These are phyloP conservation scores for Xylaria castorea DNA, from an alignment of 495 filamentous ascomycete species.

Conservation along the genomic window DNA sequence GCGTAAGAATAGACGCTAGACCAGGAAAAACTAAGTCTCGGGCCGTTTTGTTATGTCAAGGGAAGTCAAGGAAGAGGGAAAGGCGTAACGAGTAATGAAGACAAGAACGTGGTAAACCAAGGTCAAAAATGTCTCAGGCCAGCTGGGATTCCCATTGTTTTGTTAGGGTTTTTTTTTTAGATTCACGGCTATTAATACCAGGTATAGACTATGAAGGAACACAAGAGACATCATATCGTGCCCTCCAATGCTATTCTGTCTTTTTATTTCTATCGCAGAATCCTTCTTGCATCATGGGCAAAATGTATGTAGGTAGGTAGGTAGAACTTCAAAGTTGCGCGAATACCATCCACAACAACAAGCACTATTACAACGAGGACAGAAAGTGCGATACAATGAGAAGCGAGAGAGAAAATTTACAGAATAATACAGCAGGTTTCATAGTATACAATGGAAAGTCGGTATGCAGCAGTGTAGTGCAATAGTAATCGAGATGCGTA, in stretches of 20 bases:
- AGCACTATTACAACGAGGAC: no score
- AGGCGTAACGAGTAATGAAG: constrained; percentile 23
- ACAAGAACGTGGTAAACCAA: constrained; percentile 7
- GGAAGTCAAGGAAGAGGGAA: not conserved
- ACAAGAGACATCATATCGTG: not conserved
- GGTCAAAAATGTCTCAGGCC: not conserved
- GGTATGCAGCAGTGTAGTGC: not conserved
- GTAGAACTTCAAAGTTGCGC: not conserved
- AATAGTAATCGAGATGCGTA: not conserved
- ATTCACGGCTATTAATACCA: constrained; percentile 16
- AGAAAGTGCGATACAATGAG: not conserved
- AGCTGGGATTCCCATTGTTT: not conserved
- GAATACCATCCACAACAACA: not conserved
- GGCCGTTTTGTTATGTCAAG: not conserved
- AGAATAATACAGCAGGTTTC: not conserved
- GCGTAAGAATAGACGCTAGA: constrained; percentile 14
- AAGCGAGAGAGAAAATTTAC: not conserved
- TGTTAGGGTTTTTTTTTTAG: not conserved
- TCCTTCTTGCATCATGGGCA: not conserved
- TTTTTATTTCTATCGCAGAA: not conserved
- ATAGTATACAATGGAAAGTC: not conserved
- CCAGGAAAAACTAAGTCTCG: not conserved
- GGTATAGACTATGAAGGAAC: constrained; percentile 13
- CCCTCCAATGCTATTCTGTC: not conserved
- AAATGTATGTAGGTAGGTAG: not conserved